Evolutionary conservation across 2,329 filamentous ascomycete genomes (phyloP), one percentile per base, ranked within the genome.

Genomic region (Atkinsonella hypoxylon): DNA sequence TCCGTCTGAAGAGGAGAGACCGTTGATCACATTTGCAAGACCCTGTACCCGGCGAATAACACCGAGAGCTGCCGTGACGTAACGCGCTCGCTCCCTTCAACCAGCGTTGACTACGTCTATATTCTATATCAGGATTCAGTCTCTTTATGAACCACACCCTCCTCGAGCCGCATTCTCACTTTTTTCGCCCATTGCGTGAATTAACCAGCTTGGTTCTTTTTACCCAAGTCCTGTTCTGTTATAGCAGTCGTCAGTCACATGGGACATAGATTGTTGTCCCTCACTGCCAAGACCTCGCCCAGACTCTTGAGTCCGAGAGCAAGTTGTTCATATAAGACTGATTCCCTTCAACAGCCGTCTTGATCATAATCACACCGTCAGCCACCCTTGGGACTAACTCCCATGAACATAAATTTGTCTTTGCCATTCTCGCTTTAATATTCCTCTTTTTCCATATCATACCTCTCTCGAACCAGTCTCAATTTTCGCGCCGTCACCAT

Each of bases 401-500:
- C 12, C 31, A 32, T 32, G 31, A 32, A 7, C 31, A 32, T 12
- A 32, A 32, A 12, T 32, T 12, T 32, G 6, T 12, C 31, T 7
- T 7, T 6, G 31, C 31, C 31, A 32, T 12, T 32, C 12, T 32
- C 34, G 2, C 11, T 15, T 4, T 4, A 36, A 36, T 26, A 36
- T 26, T 8, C 26, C 1, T 7, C 39, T 41, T 10, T 41, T 8
- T 41, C 39, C 39, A 36, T 17, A 36, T 18, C 45, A 17, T 6
- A 39, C 8, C 34, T 11, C 22, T 20, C 32, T 32, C 12, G 26
- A 26, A 8, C 26, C 26, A 26, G 26, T 36, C 11, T 36, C 15
- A 36, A 3, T 31, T 15, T 13, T 26, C n/a, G 31, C 22, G 6
- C n/a, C 46, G 42, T 51, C 61, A 70, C 30, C 53, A 79, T 81